Conservation (phyloP, 2,329 filamentous ascomycete genomes). For the Fusarium begoniae region DNA sequence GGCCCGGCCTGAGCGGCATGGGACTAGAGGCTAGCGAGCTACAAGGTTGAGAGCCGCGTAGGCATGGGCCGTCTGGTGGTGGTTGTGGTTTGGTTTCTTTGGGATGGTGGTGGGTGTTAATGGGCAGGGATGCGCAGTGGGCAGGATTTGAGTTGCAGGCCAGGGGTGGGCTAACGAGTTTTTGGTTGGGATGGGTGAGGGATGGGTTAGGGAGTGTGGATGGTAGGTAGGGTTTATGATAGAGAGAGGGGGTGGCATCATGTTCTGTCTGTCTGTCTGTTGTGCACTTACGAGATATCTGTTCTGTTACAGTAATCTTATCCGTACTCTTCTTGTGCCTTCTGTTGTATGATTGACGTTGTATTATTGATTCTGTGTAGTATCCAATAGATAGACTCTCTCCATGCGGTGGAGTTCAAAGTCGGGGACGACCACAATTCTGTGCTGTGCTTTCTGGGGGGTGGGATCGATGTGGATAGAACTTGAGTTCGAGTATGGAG, state of each 20-base stretch:
- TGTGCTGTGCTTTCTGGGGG: constrained; percentile 10
- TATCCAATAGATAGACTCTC: constrained; percentile 5
- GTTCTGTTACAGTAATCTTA: neutral
- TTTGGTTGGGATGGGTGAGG: constrained; percentile 4
- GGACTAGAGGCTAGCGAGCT: constrained; percentile 29
- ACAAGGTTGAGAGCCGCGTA: constrained; percentile 45
- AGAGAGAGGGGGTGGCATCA: constrained; percentile 25
- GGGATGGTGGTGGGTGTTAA: constrained; percentile 34
- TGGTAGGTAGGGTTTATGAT: constrained; percentile 17
- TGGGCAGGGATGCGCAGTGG: constrained; percentile 29
- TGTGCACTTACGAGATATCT: constrained; percentile 20
- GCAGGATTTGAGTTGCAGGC: constrained; percentile 33
- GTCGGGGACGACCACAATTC: constrained; percentile 6
- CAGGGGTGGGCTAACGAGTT: constrained; percentile 29
- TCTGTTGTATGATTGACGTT: constrained; percentile 1
- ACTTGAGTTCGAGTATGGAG: neutral
- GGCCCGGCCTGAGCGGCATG: constrained; percentile 43
- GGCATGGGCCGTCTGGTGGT: constrained; percentile 40
- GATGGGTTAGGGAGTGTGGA: neutral
- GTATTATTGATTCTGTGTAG: neutral
- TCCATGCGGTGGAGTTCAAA: constrained; percentile 9
- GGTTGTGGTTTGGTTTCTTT: constrained; percentile 3
- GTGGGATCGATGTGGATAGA: constrained; percentile 17
- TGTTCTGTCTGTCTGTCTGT: constrained; percentile 6
- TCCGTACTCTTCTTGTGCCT: neutral